These are phyloP conservation scores for Colletotrichum sidae DNA, from an alignment of 2,329 filamentous ascomycete genomes.

Conservation along the genomic window DNA sequence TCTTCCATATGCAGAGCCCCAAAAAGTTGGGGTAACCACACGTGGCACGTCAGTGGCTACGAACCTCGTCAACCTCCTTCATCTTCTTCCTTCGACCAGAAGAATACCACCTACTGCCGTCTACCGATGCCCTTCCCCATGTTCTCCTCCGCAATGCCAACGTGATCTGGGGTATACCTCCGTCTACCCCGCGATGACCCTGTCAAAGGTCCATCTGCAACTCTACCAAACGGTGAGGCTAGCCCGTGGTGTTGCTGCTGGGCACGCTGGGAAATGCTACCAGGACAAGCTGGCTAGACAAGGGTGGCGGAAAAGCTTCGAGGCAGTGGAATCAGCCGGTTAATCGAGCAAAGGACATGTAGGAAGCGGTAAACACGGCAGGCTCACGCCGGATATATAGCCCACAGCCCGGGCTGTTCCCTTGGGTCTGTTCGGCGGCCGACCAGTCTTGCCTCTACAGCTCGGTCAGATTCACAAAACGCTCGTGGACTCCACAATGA, in stretches of 20 bases:
- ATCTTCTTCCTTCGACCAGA: neutral
- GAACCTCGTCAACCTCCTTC: constrained; percentile 7
- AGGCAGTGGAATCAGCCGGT: neutral
- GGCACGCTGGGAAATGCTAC: neutral
- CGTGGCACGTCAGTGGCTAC: neutral
- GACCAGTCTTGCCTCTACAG: constrained; percentile 3
- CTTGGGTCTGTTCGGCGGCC: neutral
- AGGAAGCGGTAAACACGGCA: neutral
- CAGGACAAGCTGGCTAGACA: neutral
- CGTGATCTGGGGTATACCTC: constrained; percentile 23
- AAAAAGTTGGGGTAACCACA: constrained; percentile 24
- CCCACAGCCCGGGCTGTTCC: constrained; percentile 7
- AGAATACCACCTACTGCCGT: constrained; percentile 1
- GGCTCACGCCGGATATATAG: constrained; percentile 6
- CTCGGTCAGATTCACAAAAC: constrained; percentile 7
- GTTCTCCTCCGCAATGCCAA: neutral
- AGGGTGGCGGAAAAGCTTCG: constrained; percentile 19
- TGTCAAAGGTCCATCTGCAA: constrained; percentile 10
- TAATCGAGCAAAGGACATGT: neutral
- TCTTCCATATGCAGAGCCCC: constrained; percentile 37
- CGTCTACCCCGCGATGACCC: constrained; percentile 28
- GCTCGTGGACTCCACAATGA: constrained; percentile 23
- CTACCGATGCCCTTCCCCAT: neutral
- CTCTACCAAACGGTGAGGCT: constrained; percentile 3
- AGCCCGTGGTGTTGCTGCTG: neutral